These are phyloP conservation scores for Nasturtium officinale DNA, from an alignment of 345 rosid species.

Conservation along the genomic window DNA sequence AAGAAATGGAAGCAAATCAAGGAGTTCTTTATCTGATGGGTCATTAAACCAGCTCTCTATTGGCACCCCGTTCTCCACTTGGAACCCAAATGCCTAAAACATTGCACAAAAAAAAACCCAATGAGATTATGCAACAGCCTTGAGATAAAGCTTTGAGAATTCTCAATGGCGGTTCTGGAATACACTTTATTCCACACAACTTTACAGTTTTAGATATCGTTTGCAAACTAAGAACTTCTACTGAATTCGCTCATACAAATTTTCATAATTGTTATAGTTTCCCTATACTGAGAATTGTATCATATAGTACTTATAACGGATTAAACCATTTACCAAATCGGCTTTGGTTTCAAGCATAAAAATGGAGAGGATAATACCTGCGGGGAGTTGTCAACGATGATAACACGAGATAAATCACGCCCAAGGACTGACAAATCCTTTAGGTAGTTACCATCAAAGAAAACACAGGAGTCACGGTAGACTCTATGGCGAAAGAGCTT, in stretches of 20 bases:
- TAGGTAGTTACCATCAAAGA: constrained; percentile 88
- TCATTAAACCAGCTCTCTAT: constrained; percentile 99
- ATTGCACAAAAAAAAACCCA: neutral
- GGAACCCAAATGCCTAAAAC: constrained; percentile 91
- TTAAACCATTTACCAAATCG: neutral
- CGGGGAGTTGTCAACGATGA: constrained; percentile 94
- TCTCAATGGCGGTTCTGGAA: neutral
- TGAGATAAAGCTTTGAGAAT: neutral
- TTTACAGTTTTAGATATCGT: neutral
- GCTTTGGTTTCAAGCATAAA: neutral
- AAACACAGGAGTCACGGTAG: constrained; percentile 94
- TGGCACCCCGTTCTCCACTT: constrained; percentile 97
- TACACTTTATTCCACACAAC: neutral
- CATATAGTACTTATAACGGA: neutral
- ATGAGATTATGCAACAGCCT: constrained; percentile 15
- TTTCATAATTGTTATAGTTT: neutral
- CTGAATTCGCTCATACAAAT: neutral
- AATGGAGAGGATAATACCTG: constrained; percentile 61
- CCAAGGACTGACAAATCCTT: constrained; percentile 95
- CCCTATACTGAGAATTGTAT: neutral
- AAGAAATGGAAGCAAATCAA: constrained; percentile 74
- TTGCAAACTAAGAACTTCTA: constrained; percentile 4
- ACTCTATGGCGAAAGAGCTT: constrained; percentile 91
- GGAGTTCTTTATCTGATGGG: constrained; percentile 78
- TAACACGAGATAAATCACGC: constrained; percentile 84